Evolutionary conservation across 1,284 basidiomycete species (phyloP).

Genomic region (Pseudozyma tsukubaensis): DNA sequence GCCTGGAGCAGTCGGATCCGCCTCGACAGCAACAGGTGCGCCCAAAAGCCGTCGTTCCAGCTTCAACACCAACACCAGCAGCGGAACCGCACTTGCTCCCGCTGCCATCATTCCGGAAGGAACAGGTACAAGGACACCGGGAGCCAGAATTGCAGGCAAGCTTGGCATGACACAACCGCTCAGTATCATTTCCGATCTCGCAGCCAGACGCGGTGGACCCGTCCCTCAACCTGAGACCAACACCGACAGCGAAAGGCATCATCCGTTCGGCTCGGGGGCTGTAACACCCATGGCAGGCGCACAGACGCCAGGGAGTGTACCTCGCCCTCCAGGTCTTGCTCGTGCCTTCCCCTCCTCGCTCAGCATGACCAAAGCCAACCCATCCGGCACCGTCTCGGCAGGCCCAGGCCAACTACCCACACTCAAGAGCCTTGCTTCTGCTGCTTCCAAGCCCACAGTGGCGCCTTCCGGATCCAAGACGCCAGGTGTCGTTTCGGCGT

Average conservation of each 20-base stretch:
- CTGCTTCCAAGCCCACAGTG: conserved; percentile 16
- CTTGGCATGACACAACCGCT: conserved; percentile 57
- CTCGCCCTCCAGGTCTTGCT: conserved; percentile 29
- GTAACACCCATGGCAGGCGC: conserved; percentile 59
- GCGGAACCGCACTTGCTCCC: conserved; percentile 37
- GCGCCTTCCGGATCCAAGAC: conserved; percentile 27
- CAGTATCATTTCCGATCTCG: conserved; percentile 68
- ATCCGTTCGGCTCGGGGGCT: conserved; percentile 63
- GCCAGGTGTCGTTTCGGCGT: conserved; percentile 11
- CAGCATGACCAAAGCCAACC: conserved; percentile 49
- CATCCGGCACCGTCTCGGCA: conserved; percentile 19
- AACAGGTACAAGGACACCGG: conserved; percentile 49
- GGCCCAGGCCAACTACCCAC: conserved; percentile 40
- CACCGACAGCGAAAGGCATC: conserved; percentile 54
- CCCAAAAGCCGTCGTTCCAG: conserved; percentile 47
- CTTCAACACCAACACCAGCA: conserved; percentile 44
- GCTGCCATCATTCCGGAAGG: conserved; percentile 33
- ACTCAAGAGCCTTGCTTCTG: conserved; percentile 26
- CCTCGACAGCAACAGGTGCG: conserved; percentile 11
- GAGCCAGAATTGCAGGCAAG: conserved; percentile 51
- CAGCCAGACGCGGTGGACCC: conserved; percentile 56
- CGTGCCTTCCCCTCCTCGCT: conserved; percentile 45
- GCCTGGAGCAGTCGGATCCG: conserved; percentile 10
- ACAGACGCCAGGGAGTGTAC: conserved; percentile 55
- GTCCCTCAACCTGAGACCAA: conserved; percentile 33